A percentile compares a stretch with the other conserved stretches of the same genome.
Conservation (phyloP, 2,329 filamentous ascomycete species). For the Trichoderma brevicompactum region DNA sequence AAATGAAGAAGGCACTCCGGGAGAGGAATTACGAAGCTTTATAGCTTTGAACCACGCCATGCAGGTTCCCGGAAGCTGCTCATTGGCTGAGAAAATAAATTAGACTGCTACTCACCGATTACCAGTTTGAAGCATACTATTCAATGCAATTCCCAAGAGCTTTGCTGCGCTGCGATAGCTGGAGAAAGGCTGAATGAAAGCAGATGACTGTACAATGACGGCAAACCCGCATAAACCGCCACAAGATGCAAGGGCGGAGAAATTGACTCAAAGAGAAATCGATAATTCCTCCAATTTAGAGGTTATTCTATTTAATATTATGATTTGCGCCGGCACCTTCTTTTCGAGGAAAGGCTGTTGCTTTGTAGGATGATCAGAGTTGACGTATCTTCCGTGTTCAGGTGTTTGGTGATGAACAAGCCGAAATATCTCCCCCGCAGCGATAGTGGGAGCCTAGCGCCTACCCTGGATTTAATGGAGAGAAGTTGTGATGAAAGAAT, state of each 20-base stretch:
- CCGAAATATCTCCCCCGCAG: constrained; percentile 3
- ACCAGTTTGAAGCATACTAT: background rate
- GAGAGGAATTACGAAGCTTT: background rate
- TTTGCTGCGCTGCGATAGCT: background rate
- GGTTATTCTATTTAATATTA: background rate
- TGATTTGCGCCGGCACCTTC: background rate
- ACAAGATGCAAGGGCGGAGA: too few relatives aligned
- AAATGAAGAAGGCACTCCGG: background rate
- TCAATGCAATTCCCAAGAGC: background rate
- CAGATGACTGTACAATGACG: background rate
- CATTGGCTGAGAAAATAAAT: background rate
- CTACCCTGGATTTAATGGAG: background rate
- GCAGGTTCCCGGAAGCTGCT: background rate
- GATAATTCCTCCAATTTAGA: too few relatives aligned
- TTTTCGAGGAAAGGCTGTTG: background rate
- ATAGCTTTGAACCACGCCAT: background rate
- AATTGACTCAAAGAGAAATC: too few relatives aligned
- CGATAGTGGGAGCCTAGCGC: background rate
- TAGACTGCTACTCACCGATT: background rate
- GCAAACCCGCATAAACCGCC: background rate
- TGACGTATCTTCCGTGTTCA: background rate
- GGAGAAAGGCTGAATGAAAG: background rate
- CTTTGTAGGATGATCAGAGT: background rate
- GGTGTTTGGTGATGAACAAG: too few relatives aligned
- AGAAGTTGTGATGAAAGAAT: too few relatives aligned